Evolutionary conservation across 2,329 filamentous ascomycete species (phyloP), one percentile per base, ranked within the genome.

Genomic region (Epichloe gansuensis): DNA sequence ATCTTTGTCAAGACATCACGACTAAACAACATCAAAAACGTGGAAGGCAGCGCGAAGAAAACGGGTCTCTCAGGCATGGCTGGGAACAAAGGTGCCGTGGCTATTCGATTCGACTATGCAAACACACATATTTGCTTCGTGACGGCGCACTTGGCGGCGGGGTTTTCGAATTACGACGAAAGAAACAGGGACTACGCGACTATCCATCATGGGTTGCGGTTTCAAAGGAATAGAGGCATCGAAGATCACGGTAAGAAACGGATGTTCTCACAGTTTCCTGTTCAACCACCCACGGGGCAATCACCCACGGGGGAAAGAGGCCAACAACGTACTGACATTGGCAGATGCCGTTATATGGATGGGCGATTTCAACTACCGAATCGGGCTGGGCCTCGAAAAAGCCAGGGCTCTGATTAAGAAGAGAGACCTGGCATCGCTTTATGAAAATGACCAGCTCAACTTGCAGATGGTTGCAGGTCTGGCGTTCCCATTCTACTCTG

Each of bases 331-430:
- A 23, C 43, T 46, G 25, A 54, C 38, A 41, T 37, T 9, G 38
- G 28, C 45, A 77, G 81, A 84, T 59, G 78, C 87, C 23, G 85
- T 97, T 38, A 85, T 96, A 51, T 98, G 93, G 91, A 78, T 96
- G 43, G 93, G 93, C 5, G 93, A 98, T 67, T 98, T 98, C 74
- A 98, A 98, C 65, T 98, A 98, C 68, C 85, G 93, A 17, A 95
- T 98, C 61, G 91, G 91, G 1, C 75, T 97, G 53, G 78, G 77
- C 45, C 82, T 88, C 58, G 89, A 95, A 41, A 83, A 78, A 55
- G 88, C 89, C 7, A 84, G 87, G 58, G 78, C 83, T 35, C 72
- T 95, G 9, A 81, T 95, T 52, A 79, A 84, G 60, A 76, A 79
- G 52, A 75, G 80, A 28, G 85, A 96, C 62, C 74, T 95, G 11